phyloP scores from a whole-genome alignment of 2,329 filamentous ascomycete genomes.

The Xylaria sp. region DNA sequence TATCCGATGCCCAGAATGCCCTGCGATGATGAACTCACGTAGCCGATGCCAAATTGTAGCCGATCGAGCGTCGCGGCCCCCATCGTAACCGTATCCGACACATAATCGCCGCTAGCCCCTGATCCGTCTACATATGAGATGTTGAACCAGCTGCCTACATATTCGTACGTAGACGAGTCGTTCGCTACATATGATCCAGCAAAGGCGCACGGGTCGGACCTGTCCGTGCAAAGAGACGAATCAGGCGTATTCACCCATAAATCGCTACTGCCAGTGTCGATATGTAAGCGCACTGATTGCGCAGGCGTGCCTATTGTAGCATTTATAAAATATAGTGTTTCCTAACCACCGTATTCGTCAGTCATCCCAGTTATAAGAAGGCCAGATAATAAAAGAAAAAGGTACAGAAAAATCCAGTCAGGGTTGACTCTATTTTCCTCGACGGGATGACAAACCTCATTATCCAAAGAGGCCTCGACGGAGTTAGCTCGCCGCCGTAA shows the following conservation, averaged over 20 bases:
- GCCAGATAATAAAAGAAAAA: too few species aligned
- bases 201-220: constrained; percentile 57
- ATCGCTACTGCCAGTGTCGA: constrained; percentile 74
- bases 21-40: constrained; percentile 63
- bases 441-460: constrained; percentile 52
- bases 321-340: constrained; percentile 70
- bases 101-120: constrained; percentile 79
- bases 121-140: constrained; percentile 88
- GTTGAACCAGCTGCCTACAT: constrained; percentile 78
- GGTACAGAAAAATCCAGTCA: too few species aligned
- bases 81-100: constrained; percentile 71
- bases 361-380: neutral
- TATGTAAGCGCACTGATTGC: constrained; percentile 61
- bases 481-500: constrained; percentile 52
- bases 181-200: constrained; percentile 74
- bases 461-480: constrained; percentile 57
- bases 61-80: constrained; percentile 57
- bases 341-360: constrained; percentile 42
- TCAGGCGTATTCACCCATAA: constrained; percentile 71
- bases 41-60: constrained; percentile 77
- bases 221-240: constrained; percentile 63
- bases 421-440: too few species aligned
- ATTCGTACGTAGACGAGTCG: constrained; percentile 76
- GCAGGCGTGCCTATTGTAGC: constrained; percentile 66
- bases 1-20: constrained; percentile 91